Evolutionary conservation across 164 flowering plant species (phyloP).

Genomic region (grape (Vitis vinifera)): ASM3070453v1 NC_081810.1:19367501-19368000

Average conservation of each 20-base stretch:
- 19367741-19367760: slow-evolving; percentile 57
- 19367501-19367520: slow-evolving; percentile 74
- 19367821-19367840: slow-evolving; percentile 82
- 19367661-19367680: slow-evolving; percentile 80
- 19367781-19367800: slow-evolving; percentile 65
- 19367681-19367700: slow-evolving; percentile 69
- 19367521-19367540: slow-evolving; percentile 67
- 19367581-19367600: slow-evolving; percentile 65
- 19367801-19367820: slow-evolving; percentile 67
- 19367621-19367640: slow-evolving; percentile 83
- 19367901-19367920: slow-evolving; percentile 44
- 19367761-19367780: slow-evolving; percentile 83
- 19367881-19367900: slow-evolving; percentile 69
- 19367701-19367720: slow-evolving; percentile 82
- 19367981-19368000: background rate
- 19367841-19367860: slow-evolving; percentile 78
- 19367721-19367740: slow-evolving; percentile 73
- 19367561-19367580: slow-evolving; percentile 67
- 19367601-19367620: slow-evolving; percentile 84
- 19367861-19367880: slow-evolving; percentile 58
- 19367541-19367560: slow-evolving; percentile 65
- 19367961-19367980: slow-evolving; percentile 16
- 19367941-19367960: slow-evolving; percentile 13
- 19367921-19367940: slow-evolving; percentile 24
- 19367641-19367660: slow-evolving; percentile 69